Evolutionary conservation across 2,329 filamentous ascomycete genomes (phyloP), one percentile per base, ranked within the genome.

Genomic region (Aspergillus costaricaensis): DNA sequence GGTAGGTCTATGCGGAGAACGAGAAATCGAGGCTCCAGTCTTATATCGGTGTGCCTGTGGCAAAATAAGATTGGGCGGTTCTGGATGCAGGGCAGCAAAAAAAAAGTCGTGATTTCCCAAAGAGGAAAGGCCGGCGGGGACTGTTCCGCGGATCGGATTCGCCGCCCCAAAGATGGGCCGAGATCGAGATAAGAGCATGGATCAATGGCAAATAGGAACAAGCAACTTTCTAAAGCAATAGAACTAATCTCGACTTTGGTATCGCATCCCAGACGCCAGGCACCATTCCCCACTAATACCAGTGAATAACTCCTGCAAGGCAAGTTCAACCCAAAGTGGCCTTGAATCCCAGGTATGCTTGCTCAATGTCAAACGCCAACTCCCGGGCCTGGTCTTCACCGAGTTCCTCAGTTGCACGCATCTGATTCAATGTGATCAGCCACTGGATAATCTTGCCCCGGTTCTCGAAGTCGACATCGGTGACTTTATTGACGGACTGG

Each of bases 371-470:
- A 75, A 96, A 87, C 67, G 95, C 90, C 67, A 98, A 80, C 76
- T 99, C 92, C 59, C 94, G 83, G 5, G 91, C 91, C 78, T 97
- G 92, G 60, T 94, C 88, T 70, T 96, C 91, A 68, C 85, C 89
- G 67, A 99, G 77, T 75, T 96, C 92, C 71, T 98, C 93, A 1
- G 92, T 92, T 8, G 93, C 95, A 72, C 91, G 91, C 95, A 99
- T 98, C 79, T 97, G 93, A 74, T 99, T 99, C 65, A 99, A 82
- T 6, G 91, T 90, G 70, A 99, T 99, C 67, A 99, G 83, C 95
- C 95, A 99, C 76, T 97, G 93, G 59, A 99, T 92, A 69, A 99
- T 98, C 83, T 98, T 98, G 69, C 91, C 92, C 67, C 96, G 89
- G 73, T 89, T 93, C 68, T 98, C 93, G 74, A 99, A 99, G 70